phyloP scores from a whole-genome alignment of 257 asterid species.

The Nicotiana knightiana region DNA sequence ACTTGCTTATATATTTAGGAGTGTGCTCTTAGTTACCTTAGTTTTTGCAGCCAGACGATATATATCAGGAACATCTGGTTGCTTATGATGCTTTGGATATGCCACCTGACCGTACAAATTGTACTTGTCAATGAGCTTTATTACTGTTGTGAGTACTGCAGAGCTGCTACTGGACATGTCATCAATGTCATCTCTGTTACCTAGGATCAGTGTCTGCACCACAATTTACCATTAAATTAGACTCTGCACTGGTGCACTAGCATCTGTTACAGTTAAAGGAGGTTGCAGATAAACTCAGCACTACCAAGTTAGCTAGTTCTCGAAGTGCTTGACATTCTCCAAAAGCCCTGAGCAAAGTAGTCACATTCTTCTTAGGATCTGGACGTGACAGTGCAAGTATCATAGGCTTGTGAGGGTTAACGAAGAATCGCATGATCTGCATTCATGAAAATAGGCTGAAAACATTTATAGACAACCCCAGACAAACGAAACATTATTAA shows the following conservation, averaged over 20 bases:
- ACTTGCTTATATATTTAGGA: neutral
- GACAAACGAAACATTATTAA: neutral
- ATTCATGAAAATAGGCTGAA: constrained; percentile 15
- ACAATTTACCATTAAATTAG: constrained; percentile 4
- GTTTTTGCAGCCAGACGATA: constrained; percentile 67
- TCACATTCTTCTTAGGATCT: constrained; percentile 63
- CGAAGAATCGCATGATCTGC: constrained; percentile 61
- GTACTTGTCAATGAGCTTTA: constrained; percentile 55
- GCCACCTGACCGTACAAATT: constrained; percentile 63
- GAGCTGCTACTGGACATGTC: constrained; percentile 60
- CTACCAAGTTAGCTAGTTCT: constrained; percentile 64
- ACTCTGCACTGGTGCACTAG: constrained; percentile 1
- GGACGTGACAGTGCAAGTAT: constrained; percentile 67
- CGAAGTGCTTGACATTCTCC: constrained; percentile 70
- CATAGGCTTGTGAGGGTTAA: constrained; percentile 74
- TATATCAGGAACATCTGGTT: constrained; percentile 55
- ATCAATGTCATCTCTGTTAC: constrained; percentile 63
- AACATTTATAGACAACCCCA: neutral
- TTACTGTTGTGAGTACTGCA: constrained; percentile 47
- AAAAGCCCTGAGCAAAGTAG: constrained; percentile 58
- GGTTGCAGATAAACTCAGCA: constrained; percentile 7
- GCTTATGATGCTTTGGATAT: constrained; percentile 64
- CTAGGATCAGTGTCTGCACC: constrained; percentile 53
- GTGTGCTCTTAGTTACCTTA: constrained; percentile 30
- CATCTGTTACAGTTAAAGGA: neutral